Evolutionary conservation across 441 rosid species (phyloP), one percentile per base, ranked within the genome.

Genomic region (Manihot esculenta): DNA sequence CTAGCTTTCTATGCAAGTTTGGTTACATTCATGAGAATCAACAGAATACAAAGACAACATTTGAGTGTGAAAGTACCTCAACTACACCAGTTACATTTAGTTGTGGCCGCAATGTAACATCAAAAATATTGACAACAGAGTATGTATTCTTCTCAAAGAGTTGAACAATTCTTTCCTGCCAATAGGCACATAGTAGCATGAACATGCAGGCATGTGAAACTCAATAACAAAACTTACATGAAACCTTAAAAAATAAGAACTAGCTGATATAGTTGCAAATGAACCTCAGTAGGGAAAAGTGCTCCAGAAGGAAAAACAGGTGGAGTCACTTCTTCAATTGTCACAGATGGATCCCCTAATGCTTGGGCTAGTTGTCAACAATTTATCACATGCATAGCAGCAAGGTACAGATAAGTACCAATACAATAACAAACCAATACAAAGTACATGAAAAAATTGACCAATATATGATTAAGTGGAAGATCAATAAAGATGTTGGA

Each of bases 91-190:
- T 92, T 81, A 87, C 65, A 72, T 92, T 94, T 62, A 94, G 95
- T 78, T 89, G 95, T 13, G 99, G 99, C 26, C 97, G 89, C 84
- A 94, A 81, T 30, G 97, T 94, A 41, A 88, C 88, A 73, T 92
- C 97, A 82, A 94, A 94, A 73, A 92, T 94, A 79, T 94, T 94
- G 79, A 92, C 99, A 66, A 92, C 99, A 0, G 94, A 84, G 70
- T 89, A 94, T n/a, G 99, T 92, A 58, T 90, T 94, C 51, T 80
- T 86, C 80, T 94, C 99, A 78, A 94, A 94, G 48, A 92, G 86
- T 77, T 84, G 80, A 24, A 85, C 99, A 59, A 85, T 84, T 83
- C 97, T 85, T 68, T 93, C 97, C 99, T 92, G 88, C 60, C 79
- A 76, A 76, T 49, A 54, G 26, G 27, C n/a, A 61, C 15, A 41